These are phyloP conservation scores for Gossypium arboreum DNA, from an alignment of 345 rosid genomes.

Conservation along the genomic window DNA sequence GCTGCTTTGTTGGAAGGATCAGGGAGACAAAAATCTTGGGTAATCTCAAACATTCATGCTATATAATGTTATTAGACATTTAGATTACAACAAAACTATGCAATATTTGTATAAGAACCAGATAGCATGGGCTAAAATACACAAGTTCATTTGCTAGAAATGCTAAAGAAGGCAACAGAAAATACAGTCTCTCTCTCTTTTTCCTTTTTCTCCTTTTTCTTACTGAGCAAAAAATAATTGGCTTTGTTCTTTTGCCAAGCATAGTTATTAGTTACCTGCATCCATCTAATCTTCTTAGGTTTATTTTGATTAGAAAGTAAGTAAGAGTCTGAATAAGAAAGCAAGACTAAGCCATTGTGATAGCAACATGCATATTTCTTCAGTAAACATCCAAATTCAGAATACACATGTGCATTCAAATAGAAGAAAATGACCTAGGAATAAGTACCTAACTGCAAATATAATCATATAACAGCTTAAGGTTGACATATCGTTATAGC, in stretches of 20 bases:
- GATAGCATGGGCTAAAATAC: neutral
- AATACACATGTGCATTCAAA: neutral
- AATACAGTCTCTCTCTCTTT: neutral
- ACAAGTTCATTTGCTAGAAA: neutral
- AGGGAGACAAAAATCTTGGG: slow-evolving; percentile 9
- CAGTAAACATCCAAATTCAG: neutral
- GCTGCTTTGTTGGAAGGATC: slow-evolving; percentile 74
- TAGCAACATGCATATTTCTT: neutral
- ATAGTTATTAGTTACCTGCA: neutral
- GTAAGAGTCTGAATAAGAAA: neutral
- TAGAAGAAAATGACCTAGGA: neutral
- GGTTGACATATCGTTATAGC: neutral
- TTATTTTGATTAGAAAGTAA: neutral
- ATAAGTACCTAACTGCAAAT: neutral
- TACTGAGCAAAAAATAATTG: neutral
- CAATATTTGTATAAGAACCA: neutral
- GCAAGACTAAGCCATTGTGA: neutral
- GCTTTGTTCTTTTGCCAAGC: neutral
- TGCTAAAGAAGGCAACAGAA: neutral
- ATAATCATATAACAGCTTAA: neutral
- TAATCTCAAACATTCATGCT: neutral
- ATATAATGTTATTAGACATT: neutral
- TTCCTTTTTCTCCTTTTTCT: neutral
- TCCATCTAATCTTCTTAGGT: neutral
- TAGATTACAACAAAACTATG: neutral